phyloP scores from a whole-genome alignment of 768 basidiomycete genomes.

The Exidia glandulosa region DNA sequence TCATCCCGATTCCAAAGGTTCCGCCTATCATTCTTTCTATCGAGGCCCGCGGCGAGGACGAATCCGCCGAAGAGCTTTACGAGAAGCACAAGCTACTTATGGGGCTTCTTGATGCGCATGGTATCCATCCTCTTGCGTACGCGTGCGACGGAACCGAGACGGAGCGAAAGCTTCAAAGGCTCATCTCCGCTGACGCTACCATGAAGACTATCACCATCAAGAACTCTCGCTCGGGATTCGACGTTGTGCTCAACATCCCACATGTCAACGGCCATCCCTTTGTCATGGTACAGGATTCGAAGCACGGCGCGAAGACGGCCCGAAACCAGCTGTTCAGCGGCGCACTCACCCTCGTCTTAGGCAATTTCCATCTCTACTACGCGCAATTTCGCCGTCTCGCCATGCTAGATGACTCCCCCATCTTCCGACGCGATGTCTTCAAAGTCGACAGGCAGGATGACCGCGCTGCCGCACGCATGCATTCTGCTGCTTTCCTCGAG shows the following conservation, averaged over 20 bases:
- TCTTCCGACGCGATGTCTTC: conserved; percentile 25
- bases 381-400: conserved; percentile 8
- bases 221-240: too few relatives aligned
- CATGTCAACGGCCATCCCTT: conserved; percentile 12
- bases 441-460: conserved; percentile 35
- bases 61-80: neutral
- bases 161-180: conserved; percentile 18
- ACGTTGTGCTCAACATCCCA: too few relatives aligned
- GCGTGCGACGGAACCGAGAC: conserved; percentile 24
- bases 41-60: neutral
- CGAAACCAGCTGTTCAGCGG: conserved; percentile 26
- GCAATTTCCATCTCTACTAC: conserved; percentile 12
- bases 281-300: conserved; percentile 26
- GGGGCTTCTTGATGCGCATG: neutral
- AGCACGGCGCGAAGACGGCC: conserved; percentile 24
- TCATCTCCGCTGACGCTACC: conserved; percentile 2
- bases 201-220: neutral
- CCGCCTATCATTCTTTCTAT: conserved; percentile 27
- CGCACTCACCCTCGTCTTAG: conserved; percentile 17
- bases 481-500: conserved; percentile 23
- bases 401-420: conserved; percentile 7
- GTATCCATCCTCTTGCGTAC: conserved; percentile 20
- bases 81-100: neutral
- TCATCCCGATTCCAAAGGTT: conserved; percentile 22
- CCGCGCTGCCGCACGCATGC: conserved; percentile 28